These are phyloP conservation scores for Sindora glabra DNA, from an alignment of 306 rosid genomes.

Conservation along the genomic window DNA sequence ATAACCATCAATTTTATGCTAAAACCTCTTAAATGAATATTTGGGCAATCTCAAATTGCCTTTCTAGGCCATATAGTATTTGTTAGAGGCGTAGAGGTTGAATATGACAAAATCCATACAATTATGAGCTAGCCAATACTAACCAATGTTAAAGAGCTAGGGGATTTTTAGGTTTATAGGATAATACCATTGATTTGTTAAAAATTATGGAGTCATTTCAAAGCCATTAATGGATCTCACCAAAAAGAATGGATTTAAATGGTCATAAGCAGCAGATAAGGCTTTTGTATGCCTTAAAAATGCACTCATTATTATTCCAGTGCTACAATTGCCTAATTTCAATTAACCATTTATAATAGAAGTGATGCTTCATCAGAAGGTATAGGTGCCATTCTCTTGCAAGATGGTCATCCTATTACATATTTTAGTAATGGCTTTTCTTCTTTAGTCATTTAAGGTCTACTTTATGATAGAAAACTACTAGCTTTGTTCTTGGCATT, in stretches of 20 bases:
- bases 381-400: not conserved
- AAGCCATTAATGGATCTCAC: not conserved
- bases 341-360: not conserved
- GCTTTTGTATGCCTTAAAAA: not conserved
- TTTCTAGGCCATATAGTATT: not conserved
- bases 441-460: not conserved
- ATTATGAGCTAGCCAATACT: not conserved
- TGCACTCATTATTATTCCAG: not conserved
- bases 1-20: not conserved
- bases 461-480: not conserved
- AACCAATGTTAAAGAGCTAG: not conserved
- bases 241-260: not conserved
- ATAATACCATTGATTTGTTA: not conserved
- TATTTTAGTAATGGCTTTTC: not conserved
- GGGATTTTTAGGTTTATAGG: not conserved
- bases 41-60: not conserved
- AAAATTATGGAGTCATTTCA: not conserved
- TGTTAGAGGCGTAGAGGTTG: not conserved
- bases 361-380: not conserved
- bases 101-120: not conserved
- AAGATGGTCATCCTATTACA: not conserved
- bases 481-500: not conserved
- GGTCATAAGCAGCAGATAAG: not conserved
- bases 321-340: not conserved
- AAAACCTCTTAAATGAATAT: not conserved